Percentiles rank a stretch among this genome's conserved stretches.
Conservation (phyloP, 2,329 filamentous ascomycete species). For the Chaetomium globosum region DNA sequence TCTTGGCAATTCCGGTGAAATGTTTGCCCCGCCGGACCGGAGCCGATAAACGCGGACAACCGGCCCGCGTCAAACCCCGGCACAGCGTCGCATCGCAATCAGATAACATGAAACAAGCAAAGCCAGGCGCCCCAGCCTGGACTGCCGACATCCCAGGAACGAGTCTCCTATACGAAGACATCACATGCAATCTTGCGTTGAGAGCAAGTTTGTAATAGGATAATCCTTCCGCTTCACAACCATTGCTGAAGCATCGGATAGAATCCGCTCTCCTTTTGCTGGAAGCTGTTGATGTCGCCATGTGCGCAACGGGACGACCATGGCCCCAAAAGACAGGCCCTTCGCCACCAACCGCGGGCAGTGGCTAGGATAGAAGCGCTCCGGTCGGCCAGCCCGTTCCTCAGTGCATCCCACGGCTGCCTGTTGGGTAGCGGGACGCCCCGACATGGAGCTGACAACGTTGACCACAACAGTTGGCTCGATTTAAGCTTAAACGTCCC, state of each 20-base stretch:
- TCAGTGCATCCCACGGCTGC: not conserved
- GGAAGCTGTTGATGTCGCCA: not conserved
- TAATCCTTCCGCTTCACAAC: not conserved
- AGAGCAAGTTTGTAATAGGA: not conserved
- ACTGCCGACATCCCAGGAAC: not conserved
- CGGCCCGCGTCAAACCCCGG: slow-evolving; percentile 5
- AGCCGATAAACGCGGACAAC: slow-evolving; percentile 7
- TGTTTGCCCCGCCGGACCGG: not conserved
- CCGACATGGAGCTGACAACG: not conserved
- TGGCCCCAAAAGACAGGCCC: not conserved
- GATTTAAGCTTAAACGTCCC: slow-evolving; percentile 31
- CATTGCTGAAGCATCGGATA: not conserved
- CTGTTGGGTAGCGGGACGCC: not conserved
- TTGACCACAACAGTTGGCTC: slow-evolving; percentile 1
- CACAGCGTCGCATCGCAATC: slow-evolving; percentile 5
- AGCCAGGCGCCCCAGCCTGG: not conserved
- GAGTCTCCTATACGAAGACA: not conserved
- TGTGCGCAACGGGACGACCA: not conserved
- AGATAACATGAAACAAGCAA: not conserved
- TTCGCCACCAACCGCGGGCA: not conserved
- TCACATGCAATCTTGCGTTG: not conserved
- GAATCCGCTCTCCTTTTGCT: not conserved
- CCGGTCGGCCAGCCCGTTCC: not conserved
- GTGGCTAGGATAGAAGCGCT: not conserved
- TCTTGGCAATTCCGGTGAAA: slow-evolving; percentile 2